A percentile compares a stretch with the other conserved stretches of the same genome.
Evolutionary conservation across 352 stramenopile species (phyloP).

Genomic region (Phytophthora sp.): DNA sequence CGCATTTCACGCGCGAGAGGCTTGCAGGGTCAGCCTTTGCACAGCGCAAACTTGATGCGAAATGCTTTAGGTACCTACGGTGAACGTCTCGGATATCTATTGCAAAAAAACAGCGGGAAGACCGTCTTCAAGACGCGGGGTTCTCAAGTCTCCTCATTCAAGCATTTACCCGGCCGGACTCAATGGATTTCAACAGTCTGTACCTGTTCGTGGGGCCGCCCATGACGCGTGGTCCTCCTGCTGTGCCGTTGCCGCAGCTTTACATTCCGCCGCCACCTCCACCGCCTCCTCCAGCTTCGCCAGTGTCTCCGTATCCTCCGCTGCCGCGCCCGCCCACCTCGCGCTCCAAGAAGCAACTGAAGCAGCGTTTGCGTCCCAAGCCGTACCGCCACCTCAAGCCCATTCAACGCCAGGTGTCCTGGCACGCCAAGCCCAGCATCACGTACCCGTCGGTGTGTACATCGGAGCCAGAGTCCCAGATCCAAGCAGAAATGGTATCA

Average conservation of each 20-base stretch:
- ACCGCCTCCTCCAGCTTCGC: conserved; percentile 6
- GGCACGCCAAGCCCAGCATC: neutral
- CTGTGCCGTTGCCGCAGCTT: conserved; percentile 12
- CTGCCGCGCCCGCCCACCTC: conserved; percentile 15
- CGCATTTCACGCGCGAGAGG: too few relatives aligned
- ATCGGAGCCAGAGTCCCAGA: neutral
- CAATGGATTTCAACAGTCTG: conserved; percentile 35
- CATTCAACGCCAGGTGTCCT: conserved; percentile 2
- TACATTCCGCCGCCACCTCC: neutral
- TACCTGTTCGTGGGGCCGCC: conserved; percentile 36
- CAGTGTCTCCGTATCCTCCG: conserved; percentile 15
- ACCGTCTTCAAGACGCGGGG: neutral
- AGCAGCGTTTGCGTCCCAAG: conserved; percentile 17
- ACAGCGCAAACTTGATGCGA: too few relatives aligned
- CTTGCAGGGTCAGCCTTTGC: neutral
- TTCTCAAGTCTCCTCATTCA: conserved; percentile 13
- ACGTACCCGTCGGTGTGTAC: too few relatives aligned
- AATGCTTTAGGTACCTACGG: too few relatives aligned
- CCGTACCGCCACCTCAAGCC: conserved; percentile 25
- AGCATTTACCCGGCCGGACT: conserved; percentile 13
- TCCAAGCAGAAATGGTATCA: neutral
- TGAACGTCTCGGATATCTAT: too few relatives aligned
- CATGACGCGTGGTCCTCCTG: conserved; percentile 34
- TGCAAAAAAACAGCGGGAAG: conserved; percentile 4
- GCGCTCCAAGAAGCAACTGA: conserved; percentile 17